Conservation (phyloP, 2,329 filamentous ascomycete genomes). For the Cladosporium sp. region DNA sequence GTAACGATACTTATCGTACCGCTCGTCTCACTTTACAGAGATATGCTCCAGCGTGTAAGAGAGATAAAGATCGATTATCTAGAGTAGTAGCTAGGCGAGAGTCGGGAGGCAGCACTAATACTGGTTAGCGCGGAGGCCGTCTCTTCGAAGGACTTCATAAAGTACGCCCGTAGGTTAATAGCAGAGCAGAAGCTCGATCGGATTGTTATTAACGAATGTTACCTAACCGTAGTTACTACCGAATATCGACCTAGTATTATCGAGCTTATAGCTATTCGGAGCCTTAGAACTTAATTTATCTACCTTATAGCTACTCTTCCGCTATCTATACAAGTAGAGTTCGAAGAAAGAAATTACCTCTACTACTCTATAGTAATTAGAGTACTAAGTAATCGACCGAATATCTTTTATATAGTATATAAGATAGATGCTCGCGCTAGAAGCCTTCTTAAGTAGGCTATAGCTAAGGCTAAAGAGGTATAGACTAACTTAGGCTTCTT, state of each 20-base stretch:
- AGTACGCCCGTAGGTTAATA: not conserved
- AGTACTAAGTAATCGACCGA: conserved; percentile 3
- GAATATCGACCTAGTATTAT: conserved; percentile 1
- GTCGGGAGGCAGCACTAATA: not conserved
- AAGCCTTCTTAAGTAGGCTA: conserved; percentile 3
- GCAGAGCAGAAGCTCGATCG: not conserved
- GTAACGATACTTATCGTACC: conserved; percentile 23
- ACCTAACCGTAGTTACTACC: not conserved
- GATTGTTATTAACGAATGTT: not conserved
- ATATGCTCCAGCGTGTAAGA: conserved; percentile 12
- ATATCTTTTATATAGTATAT: conserved; percentile 7
- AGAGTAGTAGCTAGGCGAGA: not conserved
- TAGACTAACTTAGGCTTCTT: conserved; percentile 4
- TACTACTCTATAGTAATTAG: not conserved
- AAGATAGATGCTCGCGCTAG: not conserved
- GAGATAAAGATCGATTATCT: conserved; percentile 1
- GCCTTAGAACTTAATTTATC: conserved; percentile 7
- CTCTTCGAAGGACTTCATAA: not conserved
- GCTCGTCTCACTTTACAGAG: conserved; percentile 20
- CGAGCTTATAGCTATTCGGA: not conserved
- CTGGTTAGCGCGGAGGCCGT: not conserved
- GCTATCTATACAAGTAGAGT: not conserved
- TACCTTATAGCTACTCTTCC: conserved; percentile 11
- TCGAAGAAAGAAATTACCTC: not conserved
- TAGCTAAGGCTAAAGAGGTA: not conserved